Conservation (phyloP, 2,329 filamentous ascomycete genomes). For the Cercospora sp. region DNA sequence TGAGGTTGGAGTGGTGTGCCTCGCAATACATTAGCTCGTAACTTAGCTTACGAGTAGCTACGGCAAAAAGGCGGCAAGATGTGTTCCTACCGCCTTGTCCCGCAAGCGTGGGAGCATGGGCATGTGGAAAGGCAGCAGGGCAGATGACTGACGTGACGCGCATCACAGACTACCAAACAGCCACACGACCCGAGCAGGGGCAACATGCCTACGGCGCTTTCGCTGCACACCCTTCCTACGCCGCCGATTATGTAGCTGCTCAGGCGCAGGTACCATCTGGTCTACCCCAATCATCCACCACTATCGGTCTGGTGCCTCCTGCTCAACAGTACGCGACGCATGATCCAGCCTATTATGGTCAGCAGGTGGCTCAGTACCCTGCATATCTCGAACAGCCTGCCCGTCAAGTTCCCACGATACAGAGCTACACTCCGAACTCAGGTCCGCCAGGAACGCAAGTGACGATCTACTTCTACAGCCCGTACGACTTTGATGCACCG, state of each 20-base stretch:
- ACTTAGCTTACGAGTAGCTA: constrained; percentile 11
- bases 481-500: constrained; percentile 69
- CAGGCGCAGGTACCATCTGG: constrained; percentile 54
- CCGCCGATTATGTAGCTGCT: constrained; percentile 51
- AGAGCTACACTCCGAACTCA: constrained; percentile 67
- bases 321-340: constrained; percentile 50
- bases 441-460: constrained; percentile 71
- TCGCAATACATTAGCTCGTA: constrained; percentile 16
- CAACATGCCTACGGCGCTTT: constrained; percentile 49
- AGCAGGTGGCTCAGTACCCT: constrained; percentile 60
- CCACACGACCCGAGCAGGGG: constrained; percentile 61
- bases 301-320: constrained; percentile 46
- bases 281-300: constrained; percentile 46
- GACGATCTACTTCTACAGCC: constrained; percentile 70
- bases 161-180: constrained; percentile 53
- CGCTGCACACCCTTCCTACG: constrained; percentile 50
- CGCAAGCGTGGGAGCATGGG: constrained; percentile 24
- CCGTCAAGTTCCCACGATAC: constrained; percentile 62
- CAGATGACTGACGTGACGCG: constrained; percentile 52
- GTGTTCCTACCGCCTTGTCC: constrained; percentile 16
- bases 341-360: constrained; percentile 50
- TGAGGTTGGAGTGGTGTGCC: constrained; percentile 17
- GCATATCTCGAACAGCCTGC: constrained; percentile 66
- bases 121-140: constrained; percentile 33
- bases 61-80: constrained; percentile 16